Conservation (phyloP, 129 eudicot species). For the Ambrosia artemisiifolia region DNA sequence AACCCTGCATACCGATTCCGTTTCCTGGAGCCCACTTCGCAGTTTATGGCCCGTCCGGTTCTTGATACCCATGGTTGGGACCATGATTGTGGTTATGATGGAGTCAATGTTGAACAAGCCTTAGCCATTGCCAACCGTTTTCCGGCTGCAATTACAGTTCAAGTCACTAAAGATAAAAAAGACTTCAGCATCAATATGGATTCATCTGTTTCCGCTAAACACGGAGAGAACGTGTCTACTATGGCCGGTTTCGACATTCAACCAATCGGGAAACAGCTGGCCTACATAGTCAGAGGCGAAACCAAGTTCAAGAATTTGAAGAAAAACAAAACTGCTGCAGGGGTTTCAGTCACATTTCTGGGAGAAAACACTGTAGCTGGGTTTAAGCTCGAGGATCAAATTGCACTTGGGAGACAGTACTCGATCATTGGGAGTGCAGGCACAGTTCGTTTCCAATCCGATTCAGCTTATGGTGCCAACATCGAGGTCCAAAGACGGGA, state of each 20-base stretch:
- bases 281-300: slow-evolving; percentile 78
- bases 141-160: slow-evolving; percentile 60
- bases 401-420: slow-evolving; percentile 59
- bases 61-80: slow-evolving; percentile 92
- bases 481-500: slow-evolving; percentile 69
- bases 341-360: slow-evolving; percentile 62
- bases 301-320: slow-evolving; percentile 76
- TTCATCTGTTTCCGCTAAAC: slow-evolving; percentile 70
- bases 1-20: slow-evolving; percentile 72
- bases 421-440: slow-evolving; percentile 75
- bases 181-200: slow-evolving; percentile 80
- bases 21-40: slow-evolving; percentile 89
- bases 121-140: slow-evolving; percentile 55
- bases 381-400: slow-evolving; percentile 79
- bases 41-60: slow-evolving; percentile 81
- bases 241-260: slow-evolving; percentile 88
- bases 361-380: slow-evolving; percentile 89
- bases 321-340: slow-evolving; percentile 76
- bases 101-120: slow-evolving; percentile 77
- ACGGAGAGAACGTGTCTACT: slow-evolving; percentile 65
- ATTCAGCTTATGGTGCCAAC: slow-evolving; percentile 82
- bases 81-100: slow-evolving; percentile 93
- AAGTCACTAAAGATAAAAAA: slow-evolving; percentile 79
- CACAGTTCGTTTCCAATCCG: slow-evolving; percentile 61
- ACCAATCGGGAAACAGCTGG: slow-evolving; percentile 77